A percentile compares a stretch with the other conserved stretches of the same genome.
Conservation (phyloP, 345 rosid genomes). For the Salix caprea region DNA sequence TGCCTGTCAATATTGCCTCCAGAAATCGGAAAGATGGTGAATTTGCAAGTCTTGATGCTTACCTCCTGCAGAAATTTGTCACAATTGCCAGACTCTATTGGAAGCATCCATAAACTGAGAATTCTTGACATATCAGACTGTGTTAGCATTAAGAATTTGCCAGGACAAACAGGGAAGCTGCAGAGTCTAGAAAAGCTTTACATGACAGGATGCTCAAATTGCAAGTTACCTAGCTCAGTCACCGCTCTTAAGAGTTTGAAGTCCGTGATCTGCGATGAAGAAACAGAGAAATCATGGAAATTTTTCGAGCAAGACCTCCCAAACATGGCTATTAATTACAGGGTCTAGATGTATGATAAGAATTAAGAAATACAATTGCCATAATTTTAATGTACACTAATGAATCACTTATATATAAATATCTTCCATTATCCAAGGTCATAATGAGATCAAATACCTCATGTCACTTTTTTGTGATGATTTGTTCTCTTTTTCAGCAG, state of each 20-base stretch:
- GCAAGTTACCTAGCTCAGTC: not conserved
- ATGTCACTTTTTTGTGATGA: no score
- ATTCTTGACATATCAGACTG: conserved; percentile 16
- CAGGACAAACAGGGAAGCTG: not conserved
- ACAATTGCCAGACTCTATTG: conserved; percentile 4
- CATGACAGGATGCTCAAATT: conserved; percentile 1
- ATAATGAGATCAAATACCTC: no score
- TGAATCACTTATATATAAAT: no score
- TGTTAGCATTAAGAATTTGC: no score
- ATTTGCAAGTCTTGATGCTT: conserved; percentile 1
- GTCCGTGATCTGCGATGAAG: conserved; percentile 1
- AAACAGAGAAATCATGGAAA: not conserved
- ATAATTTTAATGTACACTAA: no score
- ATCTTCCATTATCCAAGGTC: no score
- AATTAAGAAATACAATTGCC: no score
- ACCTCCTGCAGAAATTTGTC: not conserved
- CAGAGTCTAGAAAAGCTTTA: not conserved
- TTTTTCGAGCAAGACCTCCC: not conserved
- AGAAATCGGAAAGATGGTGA: conserved; percentile 2
- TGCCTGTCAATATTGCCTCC: not conserved
- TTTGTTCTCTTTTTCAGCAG: no score
- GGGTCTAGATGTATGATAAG: no score
- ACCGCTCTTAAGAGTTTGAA: not conserved
- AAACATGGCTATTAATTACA: not conserved
- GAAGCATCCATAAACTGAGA: not conserved